These are phyloP conservation scores for Polyrhizophydium stewartii DNA, from an alignment of 371 early-diverging fungal species.

Conservation along the genomic window DNA sequence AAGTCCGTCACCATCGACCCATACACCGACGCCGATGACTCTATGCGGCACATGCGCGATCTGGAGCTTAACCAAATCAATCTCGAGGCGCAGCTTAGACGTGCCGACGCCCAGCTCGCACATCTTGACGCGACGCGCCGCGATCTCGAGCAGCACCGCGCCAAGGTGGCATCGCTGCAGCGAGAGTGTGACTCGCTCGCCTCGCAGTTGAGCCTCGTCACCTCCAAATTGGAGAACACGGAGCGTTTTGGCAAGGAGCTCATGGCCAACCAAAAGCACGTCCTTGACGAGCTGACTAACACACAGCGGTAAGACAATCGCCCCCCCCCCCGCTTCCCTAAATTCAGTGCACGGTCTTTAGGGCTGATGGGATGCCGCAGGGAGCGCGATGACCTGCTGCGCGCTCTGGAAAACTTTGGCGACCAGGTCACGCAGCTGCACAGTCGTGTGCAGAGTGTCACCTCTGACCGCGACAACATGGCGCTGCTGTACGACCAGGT, in stretches of 20 bases:
- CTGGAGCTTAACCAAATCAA: neutral
- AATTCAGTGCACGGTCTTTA: no score
- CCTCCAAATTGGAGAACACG: neutral
- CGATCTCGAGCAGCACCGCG: neutral
- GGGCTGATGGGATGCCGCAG: constrained; percentile 2
- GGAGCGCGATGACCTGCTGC: constrained; percentile 37
- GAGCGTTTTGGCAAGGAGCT: neutral
- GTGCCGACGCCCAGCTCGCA: neutral
- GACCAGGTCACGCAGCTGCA: constrained; percentile 31
- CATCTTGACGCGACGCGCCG: neutral
- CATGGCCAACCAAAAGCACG: neutral
- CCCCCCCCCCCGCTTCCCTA: no score
- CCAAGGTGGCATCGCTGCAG: neutral
- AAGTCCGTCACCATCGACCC: no score
- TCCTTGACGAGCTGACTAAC: neutral
- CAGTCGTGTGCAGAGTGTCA: constrained; percentile 21
- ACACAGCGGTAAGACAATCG: neutral
- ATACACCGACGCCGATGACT: no score
- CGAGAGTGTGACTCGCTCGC: neutral
- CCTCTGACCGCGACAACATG: constrained; percentile 41
- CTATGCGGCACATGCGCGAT: no score
- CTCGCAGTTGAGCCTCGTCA: neutral
- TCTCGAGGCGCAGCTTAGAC: neutral
- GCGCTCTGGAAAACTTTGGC: constrained; percentile 29
- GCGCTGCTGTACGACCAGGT: constrained; percentile 33